A percentile compares a stretch with the other conserved stretches of the same genome.
Conservation (phyloP, 192 early-diverging fungal genomes). For the Backusella psychrophila region DNA sequence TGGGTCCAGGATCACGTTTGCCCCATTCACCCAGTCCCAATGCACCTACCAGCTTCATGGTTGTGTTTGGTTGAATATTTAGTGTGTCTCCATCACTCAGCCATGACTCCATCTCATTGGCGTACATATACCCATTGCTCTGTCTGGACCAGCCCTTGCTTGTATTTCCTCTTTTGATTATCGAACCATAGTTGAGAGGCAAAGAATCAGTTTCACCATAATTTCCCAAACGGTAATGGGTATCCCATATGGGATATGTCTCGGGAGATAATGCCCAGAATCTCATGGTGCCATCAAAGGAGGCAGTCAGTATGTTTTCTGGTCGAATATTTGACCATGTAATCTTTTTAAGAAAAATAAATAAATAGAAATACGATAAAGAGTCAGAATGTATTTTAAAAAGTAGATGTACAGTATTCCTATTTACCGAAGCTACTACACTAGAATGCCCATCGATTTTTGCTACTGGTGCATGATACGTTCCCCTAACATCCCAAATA, state of each 20-base stretch:
- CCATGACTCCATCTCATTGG: no score
- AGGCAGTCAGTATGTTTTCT: slow-evolving; percentile 17
- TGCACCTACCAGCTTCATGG: slow-evolving; percentile 7
- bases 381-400: background rate
- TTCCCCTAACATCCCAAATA: slow-evolving; percentile 32
- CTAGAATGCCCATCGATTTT: slow-evolving; percentile 25
- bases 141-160: background rate
- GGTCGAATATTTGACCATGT: slow-evolving; percentile 25
- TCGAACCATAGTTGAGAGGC: background rate
- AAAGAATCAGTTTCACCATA: background rate
- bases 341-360: background rate
- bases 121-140: background rate
- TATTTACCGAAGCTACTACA: slow-evolving; percentile 14
- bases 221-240: background rate
- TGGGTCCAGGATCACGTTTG: background rate
- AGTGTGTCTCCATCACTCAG: background rate
- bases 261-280: slow-evolving; percentile 17
- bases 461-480: slow-evolving; percentile 15
- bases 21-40: slow-evolving; percentile 25
- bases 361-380: background rate
- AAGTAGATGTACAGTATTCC: background rate
- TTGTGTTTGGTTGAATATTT: background rate
- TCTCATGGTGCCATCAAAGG: slow-evolving; percentile 17
- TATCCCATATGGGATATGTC: slow-evolving; percentile 16
- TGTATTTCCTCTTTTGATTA: background rate